Base-by-base conservation (phyloP, 805 yeast genomes). In the Jamesozyma hellenica region DNA sequence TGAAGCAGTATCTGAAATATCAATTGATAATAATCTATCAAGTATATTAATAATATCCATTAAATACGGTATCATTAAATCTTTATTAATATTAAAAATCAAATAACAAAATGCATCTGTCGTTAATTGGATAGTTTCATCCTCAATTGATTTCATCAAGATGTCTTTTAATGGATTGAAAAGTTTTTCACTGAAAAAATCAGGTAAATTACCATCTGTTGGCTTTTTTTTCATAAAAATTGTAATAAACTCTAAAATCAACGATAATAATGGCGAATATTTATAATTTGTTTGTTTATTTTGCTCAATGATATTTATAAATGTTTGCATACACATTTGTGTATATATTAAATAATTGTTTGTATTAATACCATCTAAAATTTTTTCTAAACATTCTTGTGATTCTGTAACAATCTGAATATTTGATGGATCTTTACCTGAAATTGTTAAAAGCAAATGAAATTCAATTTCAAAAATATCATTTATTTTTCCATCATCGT, bases 1-100 rank as follows among this genome's bases (percentile, higher is more conserved):
- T 1, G 94, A 88, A 0, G 95, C 95, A 33, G 81, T 73, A 49
- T 87, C 96, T 13, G 82, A 72, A 41, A 83, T 65, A 7, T 68
- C 67, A 1, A 94, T 84, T 1, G 82, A 74, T 26, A 90, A 67
- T 38, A 86, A 73, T 51, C 77, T 74, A 26, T 70, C 67, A 14
- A 92, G 62, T n/a, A 84, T 66, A 2, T 70, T 63, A 14, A 76
- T 69, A 39, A 74, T 60, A 11, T 41, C 25, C 17, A 39, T 45
- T 11, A 53, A 35, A 4, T 3, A 39, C 28, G 30, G 56, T 42
- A 1, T 41, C 43, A 11, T 36, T n/a, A 1, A 56, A 47, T 65
- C 54, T 1, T 67, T 60, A 35, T 66, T 68, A 1, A 67, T 60
- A 35, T 66, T 68, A 32, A 55, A 58, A 18, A 86, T 61, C 31